Evolutionary conservation across 164 flowering plant genomes (phyloP).

Genomic region (Akebia trifoliata): DNA sequence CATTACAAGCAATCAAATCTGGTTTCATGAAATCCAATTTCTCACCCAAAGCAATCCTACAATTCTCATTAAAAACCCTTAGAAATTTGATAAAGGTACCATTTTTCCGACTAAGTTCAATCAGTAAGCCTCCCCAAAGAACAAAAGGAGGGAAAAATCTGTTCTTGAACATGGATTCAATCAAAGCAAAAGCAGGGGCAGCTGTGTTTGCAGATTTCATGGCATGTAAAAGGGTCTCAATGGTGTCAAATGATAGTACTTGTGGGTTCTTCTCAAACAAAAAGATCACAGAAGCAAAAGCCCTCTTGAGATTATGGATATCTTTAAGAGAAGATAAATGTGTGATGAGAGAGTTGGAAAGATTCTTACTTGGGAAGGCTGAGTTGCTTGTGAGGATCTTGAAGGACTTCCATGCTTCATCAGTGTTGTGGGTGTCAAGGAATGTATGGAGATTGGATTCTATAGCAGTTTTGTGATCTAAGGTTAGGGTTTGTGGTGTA

Average conservation of each 20-base stretch:
- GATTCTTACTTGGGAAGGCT: slow-evolving; percentile 48
- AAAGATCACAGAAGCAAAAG: slow-evolving; percentile 70
- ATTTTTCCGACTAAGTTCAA: slow-evolving; percentile 64
- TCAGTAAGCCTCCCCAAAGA: slow-evolving; percentile 61
- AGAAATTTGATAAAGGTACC: slow-evolving; percentile 52
- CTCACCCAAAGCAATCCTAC: slow-evolving; percentile 74
- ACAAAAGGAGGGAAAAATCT: slow-evolving; percentile 61
- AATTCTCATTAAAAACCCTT: slow-evolving; percentile 59
- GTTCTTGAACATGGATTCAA: slow-evolving; percentile 73
- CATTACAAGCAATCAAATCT: slow-evolving; percentile 68
- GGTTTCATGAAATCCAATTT: slow-evolving; percentile 72
- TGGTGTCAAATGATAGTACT: slow-evolving; percentile 39
- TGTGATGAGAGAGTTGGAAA: slow-evolving; percentile 63
- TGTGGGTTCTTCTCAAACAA: slow-evolving; percentile 62
- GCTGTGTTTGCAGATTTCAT: slow-evolving; percentile 48
- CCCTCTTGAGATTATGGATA: slow-evolving; percentile 70
- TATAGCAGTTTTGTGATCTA: slow-evolving; percentile 31
- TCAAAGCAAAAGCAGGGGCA: slow-evolving; percentile 76
- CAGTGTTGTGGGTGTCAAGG: slow-evolving; percentile 47
- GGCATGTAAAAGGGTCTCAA: slow-evolving; percentile 41
- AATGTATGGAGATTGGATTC: slow-evolving; percentile 51
- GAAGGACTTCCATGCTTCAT: slow-evolving; percentile 94
- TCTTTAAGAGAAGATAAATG: slow-evolving; percentile 58
- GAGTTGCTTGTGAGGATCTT: slow-evolving; percentile 54
- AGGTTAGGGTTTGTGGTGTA: slow-evolving; percentile 32